Evolutionary conservation across 441 rosid species (phyloP).

Genomic region (Pelargonium fulgidum): DNA sequence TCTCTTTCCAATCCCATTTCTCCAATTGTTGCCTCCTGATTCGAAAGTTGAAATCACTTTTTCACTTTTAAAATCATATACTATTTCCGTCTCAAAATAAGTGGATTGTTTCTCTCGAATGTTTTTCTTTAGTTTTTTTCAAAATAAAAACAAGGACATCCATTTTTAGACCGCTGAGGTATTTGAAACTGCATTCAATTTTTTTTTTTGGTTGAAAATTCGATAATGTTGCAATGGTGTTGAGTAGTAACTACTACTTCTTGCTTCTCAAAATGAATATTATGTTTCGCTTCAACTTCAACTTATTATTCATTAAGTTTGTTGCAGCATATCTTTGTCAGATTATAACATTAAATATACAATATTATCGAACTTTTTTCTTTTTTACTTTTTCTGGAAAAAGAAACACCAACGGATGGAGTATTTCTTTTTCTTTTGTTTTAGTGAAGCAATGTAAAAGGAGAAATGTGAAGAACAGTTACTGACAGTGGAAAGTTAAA

Average conservation of each 20-base stretch:
- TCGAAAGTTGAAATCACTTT: slow-evolving; percentile 19
- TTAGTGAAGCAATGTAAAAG: slow-evolving; percentile 33
- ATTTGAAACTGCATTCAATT: not conserved
- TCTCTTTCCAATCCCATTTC: slow-evolving; percentile 11
- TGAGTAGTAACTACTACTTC: not conserved
- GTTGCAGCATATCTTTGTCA: not conserved
- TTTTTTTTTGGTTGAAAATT: not conserved
- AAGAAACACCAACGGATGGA: too few species aligned
- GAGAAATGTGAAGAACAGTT: slow-evolving; percentile 17
- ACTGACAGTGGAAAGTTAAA: slow-evolving; percentile 30
- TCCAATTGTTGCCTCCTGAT: slow-evolving; percentile 16
- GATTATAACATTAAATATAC: too few species aligned
- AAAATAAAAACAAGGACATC: too few species aligned
- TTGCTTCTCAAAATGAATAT: not conserved
- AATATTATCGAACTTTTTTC: too few species aligned
- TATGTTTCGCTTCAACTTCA: too few species aligned
- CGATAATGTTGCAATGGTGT: not conserved
- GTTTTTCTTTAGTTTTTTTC: too few species aligned
- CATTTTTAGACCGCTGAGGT: not conserved
- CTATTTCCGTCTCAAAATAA: too few species aligned
- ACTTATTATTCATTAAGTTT: not conserved
- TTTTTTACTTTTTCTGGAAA: too few species aligned
- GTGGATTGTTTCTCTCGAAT: too few species aligned
- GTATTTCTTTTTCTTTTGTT: slow-evolving; percentile 21
- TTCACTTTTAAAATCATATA: slow-evolving; percentile 1